Evolutionary conservation across 805 yeast species (phyloP), one percentile per base, ranked within the genome.

Genomic region (Blastobotrys attinorum): DNA sequence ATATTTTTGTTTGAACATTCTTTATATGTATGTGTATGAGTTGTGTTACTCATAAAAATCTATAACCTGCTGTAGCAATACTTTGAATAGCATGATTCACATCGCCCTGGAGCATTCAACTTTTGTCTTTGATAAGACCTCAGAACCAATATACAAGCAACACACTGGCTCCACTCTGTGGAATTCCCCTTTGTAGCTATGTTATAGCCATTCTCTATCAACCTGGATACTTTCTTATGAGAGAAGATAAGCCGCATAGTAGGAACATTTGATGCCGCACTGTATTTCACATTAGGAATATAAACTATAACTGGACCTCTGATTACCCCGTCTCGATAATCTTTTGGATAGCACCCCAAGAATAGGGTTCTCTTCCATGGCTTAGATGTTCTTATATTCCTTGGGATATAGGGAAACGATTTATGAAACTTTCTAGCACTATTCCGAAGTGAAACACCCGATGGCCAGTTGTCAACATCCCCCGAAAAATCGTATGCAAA

Each of bases 101-200:
- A 88, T 58, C 83, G 86, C 4, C 72, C 81, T 7, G 81, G 67
- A 46, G 82, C 81, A n/a, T 73, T 69, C 29, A 69, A 62, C 23
- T 79, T 77, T 31, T 70, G 62, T 59, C 89, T 73, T 66, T 87
- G 94, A 62, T 82, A 81, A 39, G 81, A 76, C 60, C 96, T 78
- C 60, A 86, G 81, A 44, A 88, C 68, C 40, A 85, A 75, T 3
- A 96, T 95, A 72, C 96, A 88, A 3, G 84, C 84, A 36, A 87
- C 70, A 67, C 96, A 88, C 4, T 78, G 72, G 32, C 75, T 69
- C 81, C 86, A 87, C 37, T 82, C 59, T 5, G 95, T 82, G 31
- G 76, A 66, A 59, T 87, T 87, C 48, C 71, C 70, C 58, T 83
- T 75, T 1, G 89, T 69, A 17, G 85, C 73, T 10, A 78, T 73